Conservation (phyloP, 495 filamentous ascomycete genomes). For the Parachaetomium inaequale region DNA sequence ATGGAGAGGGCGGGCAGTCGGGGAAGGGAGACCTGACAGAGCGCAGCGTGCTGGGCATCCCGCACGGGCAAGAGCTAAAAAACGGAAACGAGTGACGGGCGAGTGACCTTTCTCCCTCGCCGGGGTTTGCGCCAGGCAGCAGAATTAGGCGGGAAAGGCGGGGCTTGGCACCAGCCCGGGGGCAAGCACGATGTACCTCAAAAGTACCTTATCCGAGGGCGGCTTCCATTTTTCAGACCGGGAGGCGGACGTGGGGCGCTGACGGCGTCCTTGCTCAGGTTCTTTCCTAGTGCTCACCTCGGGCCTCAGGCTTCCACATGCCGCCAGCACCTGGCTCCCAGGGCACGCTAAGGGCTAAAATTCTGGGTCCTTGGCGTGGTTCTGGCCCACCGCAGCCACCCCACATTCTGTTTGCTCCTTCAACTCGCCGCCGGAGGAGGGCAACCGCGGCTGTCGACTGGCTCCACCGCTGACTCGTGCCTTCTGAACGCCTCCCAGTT, state of each 20-base stretch:
- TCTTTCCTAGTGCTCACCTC: slow-evolving; percentile 10
- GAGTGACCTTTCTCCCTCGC: slow-evolving; percentile 19
- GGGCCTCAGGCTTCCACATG: neutral
- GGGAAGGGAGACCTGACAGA: slow-evolving; percentile 31
- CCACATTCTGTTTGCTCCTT: slow-evolving; percentile 4
- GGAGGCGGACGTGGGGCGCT: slow-evolving; percentile 15
- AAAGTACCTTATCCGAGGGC: slow-evolving; percentile 15
- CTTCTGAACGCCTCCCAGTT: neutral
- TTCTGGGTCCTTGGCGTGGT: slow-evolving; percentile 22
- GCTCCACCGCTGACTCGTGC: slow-evolving; percentile 19
- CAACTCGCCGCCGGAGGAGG: slow-evolving; percentile 4
- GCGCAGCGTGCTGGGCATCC: slow-evolving; percentile 17
- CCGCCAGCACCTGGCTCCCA: neutral
- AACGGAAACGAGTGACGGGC: slow-evolving; percentile 13
- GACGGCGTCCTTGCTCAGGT: slow-evolving; percentile 20
- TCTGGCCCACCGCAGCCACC: slow-evolving; percentile 11
- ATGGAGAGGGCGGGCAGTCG: slow-evolving; percentile 25
- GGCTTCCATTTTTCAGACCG: slow-evolving; percentile 23
- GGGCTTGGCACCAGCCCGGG: slow-evolving; percentile 11
- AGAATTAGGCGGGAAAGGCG: neutral
- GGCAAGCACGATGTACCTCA: slow-evolving; percentile 18
- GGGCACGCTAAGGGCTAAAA: slow-evolving; percentile 24
- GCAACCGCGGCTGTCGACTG: slow-evolving; percentile 1
- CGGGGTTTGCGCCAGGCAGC: neutral
- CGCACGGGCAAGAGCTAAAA: slow-evolving; percentile 17